Evolutionary conservation across 345 rosid species (phyloP).

Genomic region (Ricinus communis): DNA sequence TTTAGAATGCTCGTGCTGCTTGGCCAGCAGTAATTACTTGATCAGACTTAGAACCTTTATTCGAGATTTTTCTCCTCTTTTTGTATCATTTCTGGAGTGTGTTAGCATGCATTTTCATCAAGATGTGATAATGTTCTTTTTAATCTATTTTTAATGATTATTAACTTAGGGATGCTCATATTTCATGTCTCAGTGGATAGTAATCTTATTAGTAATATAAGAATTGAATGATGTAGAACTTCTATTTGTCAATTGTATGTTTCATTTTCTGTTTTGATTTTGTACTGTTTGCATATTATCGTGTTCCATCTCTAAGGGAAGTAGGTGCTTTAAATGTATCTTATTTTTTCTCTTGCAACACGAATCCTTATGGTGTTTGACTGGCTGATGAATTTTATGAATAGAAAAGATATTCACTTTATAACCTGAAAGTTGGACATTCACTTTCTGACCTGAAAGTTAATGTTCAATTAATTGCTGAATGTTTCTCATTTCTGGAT

Average conservation of each 20-base stretch:
- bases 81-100: background rate
- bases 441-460: background rate
- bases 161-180: background rate
- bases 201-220: background rate
- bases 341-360: background rate
- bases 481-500: background rate
- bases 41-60: background rate
- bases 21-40: background rate
- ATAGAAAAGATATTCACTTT: background rate
- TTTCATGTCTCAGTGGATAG: background rate
- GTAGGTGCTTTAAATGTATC: background rate
- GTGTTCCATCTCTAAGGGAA: background rate
- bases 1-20: background rate
- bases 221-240: background rate
- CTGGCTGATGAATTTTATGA: background rate
- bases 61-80: no score
- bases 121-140: no score
- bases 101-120: background rate
- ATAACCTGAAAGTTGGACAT: background rate
- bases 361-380: background rate
- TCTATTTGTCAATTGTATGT: background rate
- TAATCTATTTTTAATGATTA: background rate
- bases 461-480: slow-evolving; percentile 6
- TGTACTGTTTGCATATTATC: background rate
- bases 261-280: background rate